Percentiles rank a stretch among this genome's conserved stretches.
These are phyloP conservation scores for Coccomyxa sp. DNA, from an alignment of 139 green algal species.

Conservation along the genomic window DNA sequence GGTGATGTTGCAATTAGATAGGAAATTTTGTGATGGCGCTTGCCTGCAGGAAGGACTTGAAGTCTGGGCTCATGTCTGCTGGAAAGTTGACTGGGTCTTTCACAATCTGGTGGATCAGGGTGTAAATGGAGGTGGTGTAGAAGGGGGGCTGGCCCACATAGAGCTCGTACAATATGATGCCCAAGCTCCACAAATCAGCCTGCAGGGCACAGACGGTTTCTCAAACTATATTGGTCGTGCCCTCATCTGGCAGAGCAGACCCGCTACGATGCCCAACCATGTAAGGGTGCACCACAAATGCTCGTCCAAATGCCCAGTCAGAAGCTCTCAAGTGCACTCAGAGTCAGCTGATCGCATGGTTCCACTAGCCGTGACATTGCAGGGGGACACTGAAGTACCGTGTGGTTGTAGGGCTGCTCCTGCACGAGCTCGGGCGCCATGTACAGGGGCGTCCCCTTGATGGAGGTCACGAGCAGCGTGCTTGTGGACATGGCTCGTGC, in stretches of 20 bases:
- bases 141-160: conserved; percentile 95
- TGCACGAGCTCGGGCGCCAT: conserved; percentile 99
- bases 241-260: too few relatives aligned
- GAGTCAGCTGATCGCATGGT: not conserved
- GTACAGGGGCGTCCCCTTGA: conserved; percentile 98
- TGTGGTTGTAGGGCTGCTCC: conserved; percentile 94
- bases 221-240: too few relatives aligned
- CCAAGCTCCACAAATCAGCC: conserved; percentile 96
- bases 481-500: conserved; percentile 82
- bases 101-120: conserved; percentile 94
- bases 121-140: conserved; percentile 98
- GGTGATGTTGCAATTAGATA: not conserved
- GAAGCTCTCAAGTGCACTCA: too few relatives aligned
- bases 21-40: not conserved
- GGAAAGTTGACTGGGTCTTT: conserved; percentile 89
- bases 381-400: conserved; percentile 34
- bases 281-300: too few relatives aligned
- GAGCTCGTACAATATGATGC: conserved; percentile 99
- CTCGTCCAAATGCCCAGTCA: too few relatives aligned
- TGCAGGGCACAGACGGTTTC: conserved; percentile 19
- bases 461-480: conserved; percentile 92
- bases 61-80: conserved; percentile 76
- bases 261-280: too few relatives aligned
- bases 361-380: not conserved
- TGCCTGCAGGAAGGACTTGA: conserved; percentile 90